Base-by-base conservation (phyloP, 441 rosid species). In the Aleurites moluccanus region DNA sequence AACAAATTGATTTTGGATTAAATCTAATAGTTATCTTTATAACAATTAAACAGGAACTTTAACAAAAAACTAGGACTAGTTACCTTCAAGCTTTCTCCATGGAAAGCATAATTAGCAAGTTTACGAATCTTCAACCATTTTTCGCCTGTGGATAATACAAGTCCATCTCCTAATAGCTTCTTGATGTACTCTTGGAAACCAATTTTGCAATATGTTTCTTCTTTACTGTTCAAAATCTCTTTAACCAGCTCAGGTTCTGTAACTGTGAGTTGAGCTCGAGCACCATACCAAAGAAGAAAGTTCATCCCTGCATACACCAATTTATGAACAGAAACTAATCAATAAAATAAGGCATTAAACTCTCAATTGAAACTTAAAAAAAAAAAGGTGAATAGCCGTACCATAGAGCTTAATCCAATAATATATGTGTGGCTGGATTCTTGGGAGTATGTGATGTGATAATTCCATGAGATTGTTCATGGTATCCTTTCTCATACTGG, bases 101-200 rank as follows among this genome's bases (percentile, higher is more conserved):
- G 83, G 70, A 85, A 86, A 72, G 85, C 83, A 66, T 76, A 15
- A 16, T 82, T 80, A 15, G 88, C 88, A n/a, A 85, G 35, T 55
- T 79, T 83, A 30, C 87, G 79, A 18, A 75, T 73, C 78, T 76
- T 85, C 4, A 57, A 64, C 89, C 87, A 87, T 79, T 83, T 87
- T 15, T 74, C 74, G 23, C 82, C 82, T 0, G 56, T 42, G 3
- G 88, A 25, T 15, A 77, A 55, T 1, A 73, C 77, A 64, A 85
- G 83, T 1, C 90, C 90, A 70, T 85, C 82, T 9, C 89, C 89
- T 7, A 76, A 9, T 7, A 86, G 63, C 68, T 73, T 79, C 64
- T 68, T 67, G 0, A 76, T 8, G 44, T 20, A 60, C 1, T 23
- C 64, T 0, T 6, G 25, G 9, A 16, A 2, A 9, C 67, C 67